Evolutionary conservation across 2,329 filamentous ascomycete species (phyloP), one percentile per base, ranked within the genome.

Genomic region (Neonectria faginata): DNA sequence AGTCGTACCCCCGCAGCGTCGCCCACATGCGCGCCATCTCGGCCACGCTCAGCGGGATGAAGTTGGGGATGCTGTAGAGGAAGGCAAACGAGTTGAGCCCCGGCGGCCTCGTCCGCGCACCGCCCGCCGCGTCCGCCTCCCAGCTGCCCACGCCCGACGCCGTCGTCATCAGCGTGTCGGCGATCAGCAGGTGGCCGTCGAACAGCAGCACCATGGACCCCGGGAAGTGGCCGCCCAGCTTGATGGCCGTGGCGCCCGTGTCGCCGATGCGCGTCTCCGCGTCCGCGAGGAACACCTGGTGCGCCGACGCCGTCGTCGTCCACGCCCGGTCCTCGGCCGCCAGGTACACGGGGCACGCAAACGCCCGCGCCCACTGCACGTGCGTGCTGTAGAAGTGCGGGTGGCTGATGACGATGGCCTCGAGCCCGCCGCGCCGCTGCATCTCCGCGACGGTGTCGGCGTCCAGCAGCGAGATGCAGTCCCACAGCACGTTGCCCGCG

Each of bases 311-410:
- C 66, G 82, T 76, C 18, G 80, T 86, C 11, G 89, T 76, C 92
- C 92, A 96, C 68, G 80, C 73, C 59, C 79, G 77, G 76, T 97
- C 93, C 62, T 91, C 89, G 6, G 77, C 77, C 0, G 89, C 83
- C 1, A 93, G 74, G 72, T 92, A 94, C 1, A 96, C 88, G 0
- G 88, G 89, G 70, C 92, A 94, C 5, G 79, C 70, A 70, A 96
- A 95, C 0, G 84, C 83, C 48, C 81, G 75, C 0, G 91, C 89
- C 92, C 93, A 97, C 69, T 91, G 87, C 0, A 92, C 77, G 76
- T 93, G 90, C 3, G 92, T 91, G 14, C 89, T 89, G 79, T 92
- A 96, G 79, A 92, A 97, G 76, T 97, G 93, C 57, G 93, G 93
- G 78, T 97, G 92, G 11, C 86, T 89, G 67, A 94, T 92, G 69